Evolutionary conservation across 345 rosid species (phyloP).

Genomic region (Eucalyptus lansdowneana): DNA sequence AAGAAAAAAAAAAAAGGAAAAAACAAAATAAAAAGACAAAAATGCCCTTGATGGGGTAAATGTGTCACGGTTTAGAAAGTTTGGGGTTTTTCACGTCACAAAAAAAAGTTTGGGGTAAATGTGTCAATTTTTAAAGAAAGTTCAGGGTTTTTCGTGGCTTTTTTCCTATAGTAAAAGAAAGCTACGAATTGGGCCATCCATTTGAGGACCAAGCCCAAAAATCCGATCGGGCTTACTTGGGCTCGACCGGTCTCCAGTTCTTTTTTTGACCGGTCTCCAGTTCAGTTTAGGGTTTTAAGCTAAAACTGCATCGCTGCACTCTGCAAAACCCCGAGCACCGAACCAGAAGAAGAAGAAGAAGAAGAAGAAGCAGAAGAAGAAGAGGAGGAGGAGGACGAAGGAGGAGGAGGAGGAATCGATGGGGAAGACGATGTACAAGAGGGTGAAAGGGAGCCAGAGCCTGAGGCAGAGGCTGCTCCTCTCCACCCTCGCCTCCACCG

Average conservation of each 20-base stretch:
- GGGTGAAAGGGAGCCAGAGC: slow-evolving; percentile 62
- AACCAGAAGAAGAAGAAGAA: background rate
- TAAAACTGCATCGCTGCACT: background rate
- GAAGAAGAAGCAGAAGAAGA: background rate
- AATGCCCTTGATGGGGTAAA: no score
- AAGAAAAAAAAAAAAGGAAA: no score
- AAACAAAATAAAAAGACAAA: no score
- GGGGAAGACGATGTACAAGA: slow-evolving; percentile 57
- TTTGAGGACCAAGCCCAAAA: background rate
- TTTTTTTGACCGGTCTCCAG: background rate
- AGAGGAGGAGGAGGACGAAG: no score
- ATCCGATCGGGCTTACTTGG: background rate
- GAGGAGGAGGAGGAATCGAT: slow-evolving; percentile 1
- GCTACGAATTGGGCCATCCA: background rate
- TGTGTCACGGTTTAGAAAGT: no score
- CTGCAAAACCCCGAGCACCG: background rate
- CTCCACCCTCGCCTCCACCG: slow-evolving; percentile 53
- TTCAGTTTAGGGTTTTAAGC: background rate
- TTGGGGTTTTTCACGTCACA: no score
- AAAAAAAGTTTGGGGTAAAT: no score
- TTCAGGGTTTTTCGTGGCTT: no score
- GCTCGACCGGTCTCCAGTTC: background rate
- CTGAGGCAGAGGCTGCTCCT: slow-evolving; percentile 67
- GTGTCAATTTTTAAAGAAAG: no score
- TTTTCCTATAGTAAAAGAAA: background rate